Evolutionary conservation across 2,329 filamentous ascomycete genomes (phyloP).

Genomic region (Pyrenochaeta sp.): DNA sequence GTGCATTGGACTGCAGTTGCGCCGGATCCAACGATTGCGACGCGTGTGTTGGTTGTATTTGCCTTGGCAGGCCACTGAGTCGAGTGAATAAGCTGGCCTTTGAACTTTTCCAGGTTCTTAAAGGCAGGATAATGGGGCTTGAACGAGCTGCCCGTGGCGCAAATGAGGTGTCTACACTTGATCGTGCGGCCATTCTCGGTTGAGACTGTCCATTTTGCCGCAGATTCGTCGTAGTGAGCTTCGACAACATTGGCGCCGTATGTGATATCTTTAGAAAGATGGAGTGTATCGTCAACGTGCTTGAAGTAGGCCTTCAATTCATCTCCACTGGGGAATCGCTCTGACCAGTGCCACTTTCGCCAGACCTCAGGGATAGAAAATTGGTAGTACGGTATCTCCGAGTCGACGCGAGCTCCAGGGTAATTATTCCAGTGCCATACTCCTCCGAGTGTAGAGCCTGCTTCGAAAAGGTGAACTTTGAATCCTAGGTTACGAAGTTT

Average conservation of each 20-base stretch:
- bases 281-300: constrained; percentile 60
- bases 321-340: constrained; percentile 56
- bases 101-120: constrained; percentile 64
- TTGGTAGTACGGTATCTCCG: constrained; percentile 51
- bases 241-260: constrained; percentile 8
- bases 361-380: constrained; percentile 52
- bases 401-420: constrained; percentile 52
- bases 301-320: constrained; percentile 64
- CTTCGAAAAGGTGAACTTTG: too few species aligned
- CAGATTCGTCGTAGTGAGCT: not conserved
- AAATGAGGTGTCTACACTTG: constrained; percentile 53
- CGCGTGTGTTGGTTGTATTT: constrained; percentile 60
- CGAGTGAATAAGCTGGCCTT: constrained; percentile 64
- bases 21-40: constrained; percentile 68
- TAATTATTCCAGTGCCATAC: constrained; percentile 36
- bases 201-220: constrained; percentile 4
- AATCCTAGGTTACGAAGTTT: constrained; percentile 28
- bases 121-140: constrained; percentile 64
- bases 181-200: constrained; percentile 25
- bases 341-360: constrained; percentile 60
- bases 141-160: constrained; percentile 61
- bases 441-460: constrained; percentile 30
- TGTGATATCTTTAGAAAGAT: constrained; percentile 58
- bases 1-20: constrained; percentile 67
- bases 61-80: constrained; percentile 65